phyloP scores from a whole-genome alignment of 2,329 filamentous ascomycete genomes.

The Aspergillus ibericus region DNA sequence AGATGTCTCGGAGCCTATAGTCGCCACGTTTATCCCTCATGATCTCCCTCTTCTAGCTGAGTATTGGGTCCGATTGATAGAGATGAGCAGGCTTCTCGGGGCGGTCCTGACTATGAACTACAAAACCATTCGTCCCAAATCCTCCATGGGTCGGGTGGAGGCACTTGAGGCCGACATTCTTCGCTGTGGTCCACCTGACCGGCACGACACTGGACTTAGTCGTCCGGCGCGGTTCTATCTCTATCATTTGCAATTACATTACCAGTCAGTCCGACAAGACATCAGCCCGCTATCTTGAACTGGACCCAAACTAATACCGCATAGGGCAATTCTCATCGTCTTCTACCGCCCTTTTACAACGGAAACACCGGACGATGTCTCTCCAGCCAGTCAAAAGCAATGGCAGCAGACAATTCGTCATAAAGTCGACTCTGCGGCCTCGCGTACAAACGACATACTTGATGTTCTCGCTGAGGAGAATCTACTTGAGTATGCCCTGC shows the following conservation, averaged over 20 bases:
- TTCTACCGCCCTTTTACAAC: slow-evolving; percentile 32
- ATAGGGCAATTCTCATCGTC: slow-evolving; percentile 27
- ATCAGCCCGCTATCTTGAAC: background rate
- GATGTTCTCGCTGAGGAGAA: slow-evolving; percentile 27
- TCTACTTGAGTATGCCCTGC: slow-evolving; percentile 23
- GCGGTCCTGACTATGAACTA: slow-evolving; percentile 27
- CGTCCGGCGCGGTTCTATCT: slow-evolving; percentile 20
- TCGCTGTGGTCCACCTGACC: slow-evolving; percentile 18
- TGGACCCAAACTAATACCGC: slow-evolving; percentile 2
- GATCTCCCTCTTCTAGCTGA: slow-evolving; percentile 23
- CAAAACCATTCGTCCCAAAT: slow-evolving; percentile 18
- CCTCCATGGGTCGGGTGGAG: slow-evolving; percentile 23
- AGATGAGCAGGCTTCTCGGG: slow-evolving; percentile 28
- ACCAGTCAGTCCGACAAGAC: slow-evolving; percentile 21
- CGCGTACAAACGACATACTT: slow-evolving; percentile 27
- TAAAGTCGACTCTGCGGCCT: slow-evolving; percentile 27
- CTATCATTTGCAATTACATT: slow-evolving; percentile 31
- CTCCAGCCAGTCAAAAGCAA: slow-evolving; percentile 5
- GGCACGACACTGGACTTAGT: slow-evolving; percentile 12
- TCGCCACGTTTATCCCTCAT: slow-evolving; percentile 19
- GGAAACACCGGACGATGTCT: slow-evolving; percentile 21
- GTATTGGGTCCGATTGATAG: slow-evolving; percentile 30
- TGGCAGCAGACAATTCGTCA: slow-evolving; percentile 25
- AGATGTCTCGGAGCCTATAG: slow-evolving; percentile 9
- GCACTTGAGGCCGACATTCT: slow-evolving; percentile 23